Evolutionary conservation across 1,139 yeast genomes (phyloP).

Genomic region (Suhomyces terraborum): DNA sequence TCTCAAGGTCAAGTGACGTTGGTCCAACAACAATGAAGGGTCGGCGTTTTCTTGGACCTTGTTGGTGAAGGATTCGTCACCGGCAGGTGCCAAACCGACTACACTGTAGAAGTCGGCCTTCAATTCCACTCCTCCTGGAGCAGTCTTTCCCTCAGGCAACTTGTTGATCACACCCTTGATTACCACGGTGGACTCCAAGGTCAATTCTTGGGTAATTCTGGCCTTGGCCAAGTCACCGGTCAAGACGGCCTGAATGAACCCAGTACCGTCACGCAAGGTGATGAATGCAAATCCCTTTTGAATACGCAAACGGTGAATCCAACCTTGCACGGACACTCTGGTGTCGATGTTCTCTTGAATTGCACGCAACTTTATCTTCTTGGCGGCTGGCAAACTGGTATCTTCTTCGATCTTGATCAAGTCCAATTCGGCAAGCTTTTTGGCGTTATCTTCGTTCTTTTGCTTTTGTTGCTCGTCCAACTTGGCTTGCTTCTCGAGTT

Average conservation of each 20-base stretch:
- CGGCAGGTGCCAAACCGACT: conserved; percentile 92
- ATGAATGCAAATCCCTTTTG: conserved; percentile 93
- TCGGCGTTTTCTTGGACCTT: conserved; percentile 92
- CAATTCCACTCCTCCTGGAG: conserved; percentile 97
- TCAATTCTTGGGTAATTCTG: conserved; percentile 77
- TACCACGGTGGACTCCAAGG: conserved; percentile 82
- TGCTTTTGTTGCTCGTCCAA: conserved; percentile 61
- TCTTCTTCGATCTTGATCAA: conserved; percentile 73
- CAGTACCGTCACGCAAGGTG: conserved; percentile 94
- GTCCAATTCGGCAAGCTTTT: conserved; percentile 75
- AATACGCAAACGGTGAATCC: conserved; percentile 92
- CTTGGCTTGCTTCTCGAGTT: conserved; percentile 77
- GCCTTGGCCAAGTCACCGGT: conserved; percentile 93
- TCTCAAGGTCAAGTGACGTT: conserved; percentile 91
- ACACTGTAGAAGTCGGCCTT: conserved; percentile 86
- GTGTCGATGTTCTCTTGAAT: conserved; percentile 54
- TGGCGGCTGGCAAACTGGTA: conserved; percentile 66
- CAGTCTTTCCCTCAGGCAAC: conserved; percentile 94
- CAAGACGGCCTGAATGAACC: conserved; percentile 83
- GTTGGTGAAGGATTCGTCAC: conserved; percentile 94
- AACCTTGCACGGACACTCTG: conserved; percentile 82
- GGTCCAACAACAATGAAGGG: conserved; percentile 88
- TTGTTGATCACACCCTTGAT: conserved; percentile 79
- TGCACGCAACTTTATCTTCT: conserved; percentile 62
- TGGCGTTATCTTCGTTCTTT: conserved; percentile 67